Evolutionary conservation across 495 filamentous ascomycete species (phyloP).

Genomic region (Chlorociboria aeruginascens): DNA sequence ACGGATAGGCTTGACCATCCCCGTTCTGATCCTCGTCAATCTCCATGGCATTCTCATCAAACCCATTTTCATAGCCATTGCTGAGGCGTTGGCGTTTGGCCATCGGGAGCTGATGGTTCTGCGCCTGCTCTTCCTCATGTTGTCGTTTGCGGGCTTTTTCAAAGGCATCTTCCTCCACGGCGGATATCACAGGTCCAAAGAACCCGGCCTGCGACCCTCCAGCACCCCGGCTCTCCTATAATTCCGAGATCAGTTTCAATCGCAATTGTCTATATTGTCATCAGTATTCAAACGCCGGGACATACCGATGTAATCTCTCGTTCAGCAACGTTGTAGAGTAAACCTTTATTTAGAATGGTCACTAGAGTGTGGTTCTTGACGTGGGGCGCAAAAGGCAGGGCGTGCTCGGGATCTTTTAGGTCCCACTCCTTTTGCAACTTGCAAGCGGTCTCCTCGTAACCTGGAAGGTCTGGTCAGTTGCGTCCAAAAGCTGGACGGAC

Average conservation of each 20-base stretch:
- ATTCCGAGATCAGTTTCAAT: slow-evolving; percentile 3
- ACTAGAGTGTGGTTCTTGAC: slow-evolving; percentile 68
- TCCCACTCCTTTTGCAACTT: slow-evolving; percentile 75
- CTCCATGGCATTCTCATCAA: slow-evolving; percentile 46
- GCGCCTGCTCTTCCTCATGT: slow-evolving; percentile 32
- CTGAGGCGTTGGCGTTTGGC: slow-evolving; percentile 41
- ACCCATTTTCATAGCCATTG: slow-evolving; percentile 51
- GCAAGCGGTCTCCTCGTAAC: slow-evolving; percentile 61
- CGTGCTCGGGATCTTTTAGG: slow-evolving; percentile 53
- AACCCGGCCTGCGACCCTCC: slow-evolving; percentile 7
- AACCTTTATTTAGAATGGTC: slow-evolving; percentile 62
- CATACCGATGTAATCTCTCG: slow-evolving; percentile 48
- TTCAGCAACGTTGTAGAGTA: slow-evolving; percentile 62
- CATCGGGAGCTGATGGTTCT: slow-evolving; percentile 37
- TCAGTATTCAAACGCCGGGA: slow-evolving; percentile 4
- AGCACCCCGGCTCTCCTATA: slow-evolving; percentile 3
- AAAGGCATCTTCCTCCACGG: slow-evolving; percentile 25
- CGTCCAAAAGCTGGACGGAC: slow-evolving; percentile 18
- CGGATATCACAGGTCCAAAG: slow-evolving; percentile 16
- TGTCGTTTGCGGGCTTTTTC: slow-evolving; percentile 39
- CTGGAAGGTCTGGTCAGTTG: slow-evolving; percentile 24
- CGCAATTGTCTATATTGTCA: neutral
- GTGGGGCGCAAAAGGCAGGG: slow-evolving; percentile 62
- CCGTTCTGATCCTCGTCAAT: slow-evolving; percentile 36
- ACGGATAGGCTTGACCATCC: slow-evolving; percentile 42